These are phyloP conservation scores for Sporothrix brasiliensis DNA, from an alignment of 2,329 filamentous ascomycete genomes.

Conservation along the genomic window DNA sequence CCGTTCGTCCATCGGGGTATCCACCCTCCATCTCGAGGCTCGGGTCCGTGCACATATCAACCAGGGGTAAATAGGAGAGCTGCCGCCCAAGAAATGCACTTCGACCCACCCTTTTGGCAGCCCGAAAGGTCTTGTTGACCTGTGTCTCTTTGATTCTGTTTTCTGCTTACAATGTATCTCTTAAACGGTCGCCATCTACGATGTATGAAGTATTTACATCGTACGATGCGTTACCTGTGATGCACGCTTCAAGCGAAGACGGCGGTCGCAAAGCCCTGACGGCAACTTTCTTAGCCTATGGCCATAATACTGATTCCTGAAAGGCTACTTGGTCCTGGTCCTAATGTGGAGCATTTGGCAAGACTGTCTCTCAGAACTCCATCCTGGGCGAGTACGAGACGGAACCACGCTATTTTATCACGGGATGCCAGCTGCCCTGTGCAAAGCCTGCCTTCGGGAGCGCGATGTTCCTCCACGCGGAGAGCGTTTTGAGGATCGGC, in stretches of 20 bases:
- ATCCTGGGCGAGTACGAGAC: conserved; percentile 13
- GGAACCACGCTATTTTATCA: conserved; percentile 8
- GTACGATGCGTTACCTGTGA: neutral
- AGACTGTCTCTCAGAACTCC: neutral
- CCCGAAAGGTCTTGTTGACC: neutral
- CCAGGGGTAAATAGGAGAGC: conserved; percentile 26
- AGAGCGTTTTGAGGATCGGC: conserved; percentile 1
- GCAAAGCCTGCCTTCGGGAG: conserved; percentile 14
- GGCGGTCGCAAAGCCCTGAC: conserved; percentile 8
- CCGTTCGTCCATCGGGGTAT: conserved; percentile 18
- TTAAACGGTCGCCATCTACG: neutral
- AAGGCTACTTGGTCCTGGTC: neutral
- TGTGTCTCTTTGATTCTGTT: neutral
- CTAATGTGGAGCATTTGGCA: neutral
- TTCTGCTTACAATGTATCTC: neutral
- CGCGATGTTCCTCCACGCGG: conserved; percentile 14
- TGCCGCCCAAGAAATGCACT: conserved; percentile 7
- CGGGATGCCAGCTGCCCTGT: conserved; percentile 22
- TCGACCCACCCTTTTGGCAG: neutral
- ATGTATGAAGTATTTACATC: conserved; percentile 2
- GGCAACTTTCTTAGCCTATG: neutral
- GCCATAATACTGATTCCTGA: neutral
- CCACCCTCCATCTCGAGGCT: conserved; percentile 18
- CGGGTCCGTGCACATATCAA: conserved; percentile 26
- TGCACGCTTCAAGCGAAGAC: neutral